Evolutionary conservation across 495 filamentous ascomycete genomes (phyloP).

Genomic region (Thermochaetoides thermophila): DNA sequence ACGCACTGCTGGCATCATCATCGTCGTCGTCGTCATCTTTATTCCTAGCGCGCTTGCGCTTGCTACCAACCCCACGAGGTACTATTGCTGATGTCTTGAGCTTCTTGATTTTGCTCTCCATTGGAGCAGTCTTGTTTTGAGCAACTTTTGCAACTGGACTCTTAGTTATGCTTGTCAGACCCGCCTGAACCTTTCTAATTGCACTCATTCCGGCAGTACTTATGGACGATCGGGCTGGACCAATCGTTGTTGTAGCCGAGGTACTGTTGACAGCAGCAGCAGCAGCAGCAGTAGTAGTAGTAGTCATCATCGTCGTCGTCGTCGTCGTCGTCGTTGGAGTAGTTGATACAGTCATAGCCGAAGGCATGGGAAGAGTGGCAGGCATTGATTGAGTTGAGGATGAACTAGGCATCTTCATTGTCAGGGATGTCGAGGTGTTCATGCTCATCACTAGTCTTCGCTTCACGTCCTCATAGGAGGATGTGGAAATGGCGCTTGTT

Average conservation of each 20-base stretch:
- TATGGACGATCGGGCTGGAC: too few relatives aligned
- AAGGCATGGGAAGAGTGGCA: not conserved
- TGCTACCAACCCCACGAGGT: slow-evolving; percentile 1
- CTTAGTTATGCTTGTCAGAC: slow-evolving; percentile 6
- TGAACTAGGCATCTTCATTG: slow-evolving; percentile 19
- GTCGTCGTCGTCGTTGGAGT: not conserved
- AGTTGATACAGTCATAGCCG: not conserved
- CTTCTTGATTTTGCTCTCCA: slow-evolving; percentile 18
- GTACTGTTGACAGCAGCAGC: too few relatives aligned
- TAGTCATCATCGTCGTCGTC: too few relatives aligned
- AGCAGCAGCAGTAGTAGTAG: too few relatives aligned
- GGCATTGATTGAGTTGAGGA: not conserved
- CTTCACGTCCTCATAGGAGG: slow-evolving; percentile 33
- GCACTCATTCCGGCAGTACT: slow-evolving; percentile 13
- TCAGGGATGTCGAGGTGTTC: slow-evolving; percentile 36
- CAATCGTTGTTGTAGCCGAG: too few relatives aligned
- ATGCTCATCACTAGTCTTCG: slow-evolving; percentile 33
- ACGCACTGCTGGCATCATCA: slow-evolving; percentile 3
- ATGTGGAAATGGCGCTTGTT: slow-evolving; percentile 18
- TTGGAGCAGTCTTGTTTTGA: slow-evolving; percentile 1
- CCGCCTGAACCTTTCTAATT: slow-evolving; percentile 17
- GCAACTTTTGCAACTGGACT: slow-evolving; percentile 6
- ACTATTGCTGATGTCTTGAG: slow-evolving; percentile 3
- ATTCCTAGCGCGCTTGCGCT: slow-evolving; percentile 11
- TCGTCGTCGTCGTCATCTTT: slow-evolving; percentile 4